phyloP scores from a whole-genome alignment of 768 basidiomycete species.

The Mycena epipterygia region DNA sequence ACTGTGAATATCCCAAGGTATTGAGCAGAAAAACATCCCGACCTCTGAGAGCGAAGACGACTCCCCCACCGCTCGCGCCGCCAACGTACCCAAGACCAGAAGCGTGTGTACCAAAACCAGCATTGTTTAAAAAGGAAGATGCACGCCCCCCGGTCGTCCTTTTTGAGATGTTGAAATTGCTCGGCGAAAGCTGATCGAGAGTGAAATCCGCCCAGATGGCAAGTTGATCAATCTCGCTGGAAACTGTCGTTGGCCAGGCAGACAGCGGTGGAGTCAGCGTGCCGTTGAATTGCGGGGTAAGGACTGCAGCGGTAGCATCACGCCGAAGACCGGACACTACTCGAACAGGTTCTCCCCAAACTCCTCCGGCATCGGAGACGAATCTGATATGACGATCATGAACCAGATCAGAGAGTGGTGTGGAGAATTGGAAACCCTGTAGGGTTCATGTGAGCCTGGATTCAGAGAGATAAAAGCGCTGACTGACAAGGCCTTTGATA shows the following conservation, averaged over 20 bases:
- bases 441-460: not conserved
- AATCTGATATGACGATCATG: constrained; percentile 55
- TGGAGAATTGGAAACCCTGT: constrained; percentile 47
- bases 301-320: constrained; percentile 53
- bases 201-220: constrained; percentile 53
- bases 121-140: constrained; percentile 46
- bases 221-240: constrained; percentile 47
- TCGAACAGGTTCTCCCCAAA: constrained; percentile 55
- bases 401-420: constrained; percentile 50
- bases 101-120: constrained; percentile 51
- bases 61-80: constrained; percentile 51
- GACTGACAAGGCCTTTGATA: constrained; percentile 47
- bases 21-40: not conserved
- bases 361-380: constrained; percentile 46
- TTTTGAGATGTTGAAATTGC: constrained; percentile 48
- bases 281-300: constrained; percentile 53
- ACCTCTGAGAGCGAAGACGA: constrained; percentile 52
- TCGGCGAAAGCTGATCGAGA: constrained; percentile 51
- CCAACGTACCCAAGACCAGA: constrained; percentile 54
- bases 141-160: constrained; percentile 46
- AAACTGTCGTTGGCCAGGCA: constrained; percentile 53
- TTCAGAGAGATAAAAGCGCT: not conserved
- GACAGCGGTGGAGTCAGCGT: constrained; percentile 48
- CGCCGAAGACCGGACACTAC: constrained; percentile 54
- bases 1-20: not conserved